phyloP scores from a whole-genome alignment of 441 rosid genomes.

The Capsella rubella region DNA sequence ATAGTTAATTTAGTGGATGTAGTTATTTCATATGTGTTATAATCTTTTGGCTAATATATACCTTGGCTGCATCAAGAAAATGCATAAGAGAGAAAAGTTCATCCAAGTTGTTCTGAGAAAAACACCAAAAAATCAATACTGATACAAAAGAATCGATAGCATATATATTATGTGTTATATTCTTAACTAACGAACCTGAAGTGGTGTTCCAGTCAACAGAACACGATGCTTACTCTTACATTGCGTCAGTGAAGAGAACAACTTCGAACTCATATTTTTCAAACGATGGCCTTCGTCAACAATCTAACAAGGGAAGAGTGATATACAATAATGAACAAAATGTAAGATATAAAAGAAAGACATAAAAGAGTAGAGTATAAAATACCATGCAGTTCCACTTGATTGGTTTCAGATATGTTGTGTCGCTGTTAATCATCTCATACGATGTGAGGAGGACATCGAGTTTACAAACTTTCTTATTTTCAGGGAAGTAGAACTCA shows the following conservation, averaged over 20 bases:
- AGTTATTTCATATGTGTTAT: constrained; percentile 2
- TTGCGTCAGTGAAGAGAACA: constrained; percentile 77
- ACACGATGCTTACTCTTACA: constrained; percentile 77
- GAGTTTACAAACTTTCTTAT: constrained; percentile 73
- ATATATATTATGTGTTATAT: no score
- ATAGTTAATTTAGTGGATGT: background rate
- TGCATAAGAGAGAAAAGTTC: constrained; percentile 99
- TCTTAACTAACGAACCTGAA: constrained; percentile 64
- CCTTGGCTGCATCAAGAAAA: constrained; percentile 97
- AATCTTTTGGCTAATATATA: constrained; percentile 40
- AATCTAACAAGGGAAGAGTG: constrained; percentile 57
- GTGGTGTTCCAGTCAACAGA: constrained; percentile 96
- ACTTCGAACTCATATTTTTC: constrained; percentile 86
- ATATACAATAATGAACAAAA: constrained; percentile 34
- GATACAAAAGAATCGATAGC: background rate
- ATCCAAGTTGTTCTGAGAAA: constrained; percentile 89
- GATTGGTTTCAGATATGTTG: constrained; percentile 68
- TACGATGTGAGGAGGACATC: constrained; percentile 96
- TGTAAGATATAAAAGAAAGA: constrained; percentile 12
- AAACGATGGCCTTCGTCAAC: constrained; percentile 98
- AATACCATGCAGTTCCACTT: constrained; percentile 94
- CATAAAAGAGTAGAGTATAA: constrained; percentile 29
- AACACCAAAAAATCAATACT: constrained; percentile 33
- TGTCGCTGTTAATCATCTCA: constrained; percentile 86
- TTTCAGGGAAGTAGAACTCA: constrained; percentile 82